Evolutionary conservation across 2,329 filamentous ascomycete genomes (phyloP), one percentile per base, ranked within the genome.

Genomic region (Penicillium sp.): DNA sequence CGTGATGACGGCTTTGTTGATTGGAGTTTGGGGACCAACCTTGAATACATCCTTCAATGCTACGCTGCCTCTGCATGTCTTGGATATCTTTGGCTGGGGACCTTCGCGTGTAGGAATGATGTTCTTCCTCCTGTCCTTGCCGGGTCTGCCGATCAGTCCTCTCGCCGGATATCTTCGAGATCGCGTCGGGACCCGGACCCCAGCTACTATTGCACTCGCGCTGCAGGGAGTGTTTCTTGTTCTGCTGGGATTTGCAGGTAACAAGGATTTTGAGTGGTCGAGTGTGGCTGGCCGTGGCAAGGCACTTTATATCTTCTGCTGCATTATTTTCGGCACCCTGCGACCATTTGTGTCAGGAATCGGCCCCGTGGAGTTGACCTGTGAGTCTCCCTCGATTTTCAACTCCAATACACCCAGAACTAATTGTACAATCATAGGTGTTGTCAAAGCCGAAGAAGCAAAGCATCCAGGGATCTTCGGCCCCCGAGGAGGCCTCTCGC

Each of bases 121-220:
- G 24, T 86, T 87, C 64, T 75, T 87, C 7, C 74, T 80, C 2
- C 66, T 90, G 35, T 82, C 87, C 37, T 70, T 87, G 6, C 88
- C 88, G 0, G 51, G 33, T 50, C 35, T 55, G 6, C 39, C 52
- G 9, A 47, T 84, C 2, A 82, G 84, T 0, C 88, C 88, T 0
- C 31, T 85, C 0, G 81, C 86, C 1, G 87, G 84, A n/a, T 77
- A 75, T 73, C 69, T 81, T 33, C 68, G 69, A 16, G 69, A 73
- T 50, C 56, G 56, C 6, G 37, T 68, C 3, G 70, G 70, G 2
- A 54, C 51, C 7, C 1, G 70, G 68, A 16, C 58, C 65, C 31
- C 44, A 27, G 51, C 51, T 46, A 36, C 40, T 7, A 44, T 46
- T 14, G 51, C 39, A 16, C 51, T 54, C 11, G 33, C 14, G 11